Evolutionary conservation across 768 basidiomycete species (phyloP), one percentile per base, ranked within the genome.

Genomic region (Gymnopilus dilepis): DNA sequence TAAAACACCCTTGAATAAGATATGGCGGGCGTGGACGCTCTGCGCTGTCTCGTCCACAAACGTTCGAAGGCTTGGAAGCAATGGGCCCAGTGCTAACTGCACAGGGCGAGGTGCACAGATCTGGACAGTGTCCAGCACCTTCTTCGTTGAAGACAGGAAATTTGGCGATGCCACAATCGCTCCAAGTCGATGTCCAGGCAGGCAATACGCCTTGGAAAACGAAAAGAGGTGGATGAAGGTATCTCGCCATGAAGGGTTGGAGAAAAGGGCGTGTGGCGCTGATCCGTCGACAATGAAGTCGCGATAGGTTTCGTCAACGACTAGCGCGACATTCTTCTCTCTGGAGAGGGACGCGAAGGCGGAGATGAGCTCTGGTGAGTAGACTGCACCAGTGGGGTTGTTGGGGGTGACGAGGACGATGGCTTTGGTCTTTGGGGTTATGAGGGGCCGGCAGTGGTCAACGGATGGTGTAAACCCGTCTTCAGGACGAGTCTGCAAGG

Each of bases 301-400:
- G 12, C 92, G 83, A 73, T 96, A 96, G 1, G 94, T 95, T 74
- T 94, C 92, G 73, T 96, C 94, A n/a, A 96, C 51, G 37, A 95
- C 80, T 22, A 95, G 81, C 0, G 91, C 88, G 17, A 94, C 67
- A 1, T 80, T 77, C 26, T 79, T 72, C 53, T 80, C 75, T 21
- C 69, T 74, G 0, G 92, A 90, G 2, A 95, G 82, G 0, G 76
- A 65, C 2, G 83, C 82, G 65, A 94, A 95, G 4, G 82, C 74
- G 0, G 77, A 71, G 24, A 95, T 72, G 5, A 91, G 78, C 0
- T 72, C 67, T 0, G 84, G 80, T 0, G 88, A 72, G 66, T 93
- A 93, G 0, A 83, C 82, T 0, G 88, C 85, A 5, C 94, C 94
- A 0, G 91, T 93, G 81, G 89, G 90, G 65, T 93, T 93, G 64